These are phyloP conservation scores for Claviceps sp. DNA, from an alignment of 2,329 filamentous ascomycete species.

Conservation along the genomic window DNA sequence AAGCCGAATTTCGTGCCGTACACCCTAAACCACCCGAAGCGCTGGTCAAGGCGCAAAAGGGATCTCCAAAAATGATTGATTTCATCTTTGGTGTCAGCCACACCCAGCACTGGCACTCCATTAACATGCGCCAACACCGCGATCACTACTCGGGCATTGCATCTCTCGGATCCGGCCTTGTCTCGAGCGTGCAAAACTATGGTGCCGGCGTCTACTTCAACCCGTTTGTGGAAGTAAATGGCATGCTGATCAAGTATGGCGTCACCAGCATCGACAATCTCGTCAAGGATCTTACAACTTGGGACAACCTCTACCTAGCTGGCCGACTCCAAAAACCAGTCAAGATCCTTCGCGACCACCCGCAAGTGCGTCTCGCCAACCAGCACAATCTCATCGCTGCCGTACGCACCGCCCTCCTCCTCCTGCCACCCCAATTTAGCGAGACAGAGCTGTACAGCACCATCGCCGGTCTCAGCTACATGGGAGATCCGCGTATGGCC, in stretches of 20 bases:
- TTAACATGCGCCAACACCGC: slow-evolving; percentile 79
- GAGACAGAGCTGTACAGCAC: slow-evolving; percentile 81
- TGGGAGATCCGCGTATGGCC: slow-evolving; percentile 92
- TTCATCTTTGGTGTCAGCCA: slow-evolving; percentile 95
- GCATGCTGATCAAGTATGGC: slow-evolving; percentile 93
- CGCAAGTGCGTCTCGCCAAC: slow-evolving; percentile 82
- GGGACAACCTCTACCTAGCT: slow-evolving; percentile 93
- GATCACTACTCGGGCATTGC: slow-evolving; percentile 85
- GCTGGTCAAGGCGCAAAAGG: slow-evolving; percentile 73
- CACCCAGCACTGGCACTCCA: slow-evolving; percentile 90
- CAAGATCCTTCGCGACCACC: slow-evolving; percentile 92
- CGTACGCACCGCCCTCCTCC: slow-evolving; percentile 73
- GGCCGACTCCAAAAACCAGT: slow-evolving; percentile 93
- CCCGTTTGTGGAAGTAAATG: slow-evolving; percentile 86
- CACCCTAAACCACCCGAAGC: slow-evolving; percentile 74
- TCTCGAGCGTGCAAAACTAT: slow-evolving; percentile 79
- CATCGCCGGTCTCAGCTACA: slow-evolving; percentile 84
- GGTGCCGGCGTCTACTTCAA: slow-evolving; percentile 98
- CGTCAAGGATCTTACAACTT: slow-evolving; percentile 72
- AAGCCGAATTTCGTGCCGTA: slow-evolving; percentile 46
- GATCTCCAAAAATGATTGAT: slow-evolving; percentile 91
- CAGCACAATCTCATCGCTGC: slow-evolving; percentile 92
- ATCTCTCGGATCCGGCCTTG: slow-evolving; percentile 68
- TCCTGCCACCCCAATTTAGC: slow-evolving; percentile 72
- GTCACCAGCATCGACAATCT: slow-evolving; percentile 90